Evolutionary conservation across 2,329 filamentous ascomycete species (phyloP), one percentile per base, ranked within the genome.

Genomic region (Hortaea sp.): DNA sequence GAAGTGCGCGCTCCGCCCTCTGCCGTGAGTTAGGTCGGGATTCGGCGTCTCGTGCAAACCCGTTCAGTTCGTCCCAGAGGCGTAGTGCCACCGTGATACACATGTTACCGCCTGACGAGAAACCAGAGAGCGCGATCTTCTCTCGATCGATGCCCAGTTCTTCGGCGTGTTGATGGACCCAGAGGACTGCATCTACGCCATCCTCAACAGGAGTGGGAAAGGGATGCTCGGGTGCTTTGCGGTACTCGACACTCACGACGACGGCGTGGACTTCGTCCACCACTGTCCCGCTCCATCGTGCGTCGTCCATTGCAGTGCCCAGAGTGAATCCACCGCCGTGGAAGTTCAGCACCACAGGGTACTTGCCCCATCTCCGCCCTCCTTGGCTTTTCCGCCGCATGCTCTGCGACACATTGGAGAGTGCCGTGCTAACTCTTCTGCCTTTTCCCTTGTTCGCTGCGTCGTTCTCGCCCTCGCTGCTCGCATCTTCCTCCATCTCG

Each of bases 161-260:
- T 4, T 69, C 63, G 0, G 77, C 76, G 55, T 81, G 67, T 29
- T 71, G 63, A 31, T 76, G 71, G 5, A 82, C 67, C 61, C 77
- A 81, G 5, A 80, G 64, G 13, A 83, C 63, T 1, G 78, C 76
- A 48, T 79, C 77, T 5, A 78, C 78, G 13, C 78, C 77, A 51
- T 83, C 79, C 52, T 82, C 79, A 2, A 82, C 78, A 0, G 78
- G 77, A 0, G 74, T 77, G 1, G 79, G 79, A 53, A 82, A 82
- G 0, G 78, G 77, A 49, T 73, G 65, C 57, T 82, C 78, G 3
- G 79, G 79, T 0, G 78, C 78, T 12, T 74, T 69, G 11, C 79
- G 72, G 56, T 82, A 82, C 47, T 75, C 75, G 46, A 82, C 79
- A 49, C 72, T 75, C 46, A 81, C 74, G 13, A 81, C 72, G 5